Base-by-base conservation (phyloP, 1,284 basidiomycete genomes). In the Polyporus tsugae region DNA sequence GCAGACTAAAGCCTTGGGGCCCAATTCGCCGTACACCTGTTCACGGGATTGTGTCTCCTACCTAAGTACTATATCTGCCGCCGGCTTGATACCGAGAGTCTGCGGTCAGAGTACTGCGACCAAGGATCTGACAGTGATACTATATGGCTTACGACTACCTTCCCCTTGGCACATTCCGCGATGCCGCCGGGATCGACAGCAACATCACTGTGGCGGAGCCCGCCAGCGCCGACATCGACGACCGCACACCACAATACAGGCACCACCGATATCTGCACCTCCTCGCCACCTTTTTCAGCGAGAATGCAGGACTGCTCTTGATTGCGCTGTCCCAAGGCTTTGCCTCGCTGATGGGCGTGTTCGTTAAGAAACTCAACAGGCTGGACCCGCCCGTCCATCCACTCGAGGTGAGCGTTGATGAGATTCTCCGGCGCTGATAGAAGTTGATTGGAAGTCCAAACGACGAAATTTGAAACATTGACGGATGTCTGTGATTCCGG, bases 241-340 rank as follows among this genome's bases (percentile, higher is more conserved):
- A 29, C 22, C 58, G 5, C 22, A 39, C 38, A 38, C 1, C 38
- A 60, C 58, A 11, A 41, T 2, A 1, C 1, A 29, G 36, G 11
- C 58, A 10, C 15, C 1, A 13, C 11, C 39, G 38, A 7, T 41
- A 42, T 60, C 38, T 62, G 4, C 59, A n/a, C 17, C 39, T 38
- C 2, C 41, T 29, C 46, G 6, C 39, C 6, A 63, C 58, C 25
- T 53, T 67, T 15, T 67, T 78, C 64, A 66, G 76, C 52, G 78
- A 78, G 65, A 93, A 93, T 77, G 78, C 83, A 1, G 92, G 91
- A 15, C 76, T 94, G 64, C 78, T 91, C 41, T 80, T 92, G 38
- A 84, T 93, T 36, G 85, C 86, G 22, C 79, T 81, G 1, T 81
- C 89, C 13, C 88, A 92, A 75, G 81, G 85, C 17, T 91, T 91